phyloP scores from a whole-genome alignment of 2,329 filamentous ascomycete genomes.

The Metarhizium album region DNA sequence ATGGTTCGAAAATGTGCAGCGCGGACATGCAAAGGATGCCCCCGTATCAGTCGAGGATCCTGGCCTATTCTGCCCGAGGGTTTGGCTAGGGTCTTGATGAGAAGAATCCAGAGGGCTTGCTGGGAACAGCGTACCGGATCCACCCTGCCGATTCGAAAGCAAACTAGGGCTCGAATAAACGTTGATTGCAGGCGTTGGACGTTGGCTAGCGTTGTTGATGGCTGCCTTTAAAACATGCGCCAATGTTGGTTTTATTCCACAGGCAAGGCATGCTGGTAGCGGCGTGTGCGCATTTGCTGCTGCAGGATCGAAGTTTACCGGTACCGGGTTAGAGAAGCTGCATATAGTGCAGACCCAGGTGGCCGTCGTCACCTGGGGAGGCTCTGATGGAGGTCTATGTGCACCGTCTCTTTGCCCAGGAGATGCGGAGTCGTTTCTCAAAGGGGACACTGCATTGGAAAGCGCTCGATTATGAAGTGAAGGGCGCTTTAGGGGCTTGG shows the following conservation, averaged over 20 bases:
- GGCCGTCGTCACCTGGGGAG: slow-evolving; percentile 45
- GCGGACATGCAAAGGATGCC: slow-evolving; percentile 56
- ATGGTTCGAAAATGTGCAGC: slow-evolving; percentile 92
- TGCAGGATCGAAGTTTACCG: slow-evolving; percentile 83
- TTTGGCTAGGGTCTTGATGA: not conserved
- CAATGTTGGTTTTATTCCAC: slow-evolving; percentile 84
- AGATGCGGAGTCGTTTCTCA: slow-evolving; percentile 35
- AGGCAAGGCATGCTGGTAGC: slow-evolving; percentile 78
- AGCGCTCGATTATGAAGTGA: slow-evolving; percentile 45
- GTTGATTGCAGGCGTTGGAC: slow-evolving; percentile 19
- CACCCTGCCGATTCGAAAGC: not conserved
- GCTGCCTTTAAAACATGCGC: slow-evolving; percentile 77
- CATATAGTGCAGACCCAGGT: slow-evolving; percentile 97
- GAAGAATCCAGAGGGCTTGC: not conserved
- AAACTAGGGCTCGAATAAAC: not conserved
- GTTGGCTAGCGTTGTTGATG: slow-evolving; percentile 60
- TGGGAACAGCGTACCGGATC: not conserved
- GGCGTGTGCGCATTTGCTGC: slow-evolving; percentile 70
- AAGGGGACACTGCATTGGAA: slow-evolving; percentile 32
- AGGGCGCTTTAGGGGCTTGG: slow-evolving; percentile 63
- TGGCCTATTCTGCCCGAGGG: not conserved
- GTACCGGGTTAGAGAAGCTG: slow-evolving; percentile 85
- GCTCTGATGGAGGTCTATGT: slow-evolving; percentile 26
- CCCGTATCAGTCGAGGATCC: slow-evolving; percentile 7
- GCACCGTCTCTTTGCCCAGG: slow-evolving; percentile 33